phyloP scores from a whole-genome alignment of 805 yeast genomes.

The Candida boidinii region DNA sequence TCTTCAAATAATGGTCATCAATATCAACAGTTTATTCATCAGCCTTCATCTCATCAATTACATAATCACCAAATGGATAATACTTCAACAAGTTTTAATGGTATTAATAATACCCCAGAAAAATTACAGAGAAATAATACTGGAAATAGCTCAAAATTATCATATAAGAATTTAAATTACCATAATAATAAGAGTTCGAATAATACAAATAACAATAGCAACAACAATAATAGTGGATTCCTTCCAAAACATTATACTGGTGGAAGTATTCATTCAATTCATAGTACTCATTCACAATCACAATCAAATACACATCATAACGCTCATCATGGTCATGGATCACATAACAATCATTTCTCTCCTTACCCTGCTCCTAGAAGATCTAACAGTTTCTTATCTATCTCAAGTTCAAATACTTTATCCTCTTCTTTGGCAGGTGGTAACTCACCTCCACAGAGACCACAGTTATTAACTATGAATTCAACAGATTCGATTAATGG shows the following conservation, averaged over 20 bases:
- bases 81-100: conserved; percentile 1
- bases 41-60: no score
- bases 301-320: conserved; percentile 4
- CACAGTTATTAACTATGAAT: conserved; percentile 16
- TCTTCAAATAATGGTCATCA: no score
- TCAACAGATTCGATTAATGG: conserved; percentile 16
- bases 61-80: neutral
- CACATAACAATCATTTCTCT: conserved; percentile 14
- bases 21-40: no score
- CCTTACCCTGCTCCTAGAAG: conserved; percentile 19
- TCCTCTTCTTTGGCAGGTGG: conserved; percentile 9
- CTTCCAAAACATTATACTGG: conserved; percentile 2
- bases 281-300: conserved; percentile 1
- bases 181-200: conserved; percentile 8
- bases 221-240: neutral
- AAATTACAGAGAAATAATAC: conserved; percentile 1
- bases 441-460: conserved; percentile 12
- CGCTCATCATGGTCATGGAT: conserved; percentile 15
- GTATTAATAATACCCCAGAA: neutral
- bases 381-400: conserved; percentile 16
- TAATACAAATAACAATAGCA: conserved; percentile 1
- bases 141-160: conserved; percentile 5
- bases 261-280: conserved; percentile 4
- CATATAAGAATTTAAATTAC: conserved; percentile 14
- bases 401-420: conserved; percentile 16